These are phyloP conservation scores for Penicillium salamii DNA, from an alignment of 495 filamentous ascomycete genomes.

Conservation along the genomic window DNA sequence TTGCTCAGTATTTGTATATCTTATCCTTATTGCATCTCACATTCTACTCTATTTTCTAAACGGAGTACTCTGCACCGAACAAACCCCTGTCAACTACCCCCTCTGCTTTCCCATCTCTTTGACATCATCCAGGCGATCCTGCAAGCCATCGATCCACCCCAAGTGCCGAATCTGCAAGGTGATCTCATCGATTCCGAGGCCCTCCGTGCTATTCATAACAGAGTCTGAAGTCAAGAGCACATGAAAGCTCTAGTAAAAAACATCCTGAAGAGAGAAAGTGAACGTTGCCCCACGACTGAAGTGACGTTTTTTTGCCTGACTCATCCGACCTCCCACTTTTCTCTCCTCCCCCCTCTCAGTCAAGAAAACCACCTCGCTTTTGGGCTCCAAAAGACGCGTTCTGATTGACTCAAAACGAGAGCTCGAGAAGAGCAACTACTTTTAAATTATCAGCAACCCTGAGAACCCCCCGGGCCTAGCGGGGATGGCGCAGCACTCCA, in stretches of 20 bases:
- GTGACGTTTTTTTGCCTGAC: neutral
- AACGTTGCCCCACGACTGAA: neutral
- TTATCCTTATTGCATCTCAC: neutral
- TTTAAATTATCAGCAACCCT: neutral
- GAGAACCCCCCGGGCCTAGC: too few relatives aligned
- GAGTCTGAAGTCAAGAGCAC: too few relatives aligned
- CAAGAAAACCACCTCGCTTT: neutral
- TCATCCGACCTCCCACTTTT: neutral
- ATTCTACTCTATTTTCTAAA: too few relatives aligned
- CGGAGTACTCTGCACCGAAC: too few relatives aligned
- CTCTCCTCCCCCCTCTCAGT: neutral
- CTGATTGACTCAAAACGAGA: too few relatives aligned
- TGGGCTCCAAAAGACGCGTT: neutral
- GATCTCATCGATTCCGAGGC: neutral
- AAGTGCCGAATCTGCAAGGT: neutral
- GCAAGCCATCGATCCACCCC: neutral
- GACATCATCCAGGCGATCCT: neutral
- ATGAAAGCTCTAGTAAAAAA: too few relatives aligned
- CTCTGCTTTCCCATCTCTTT: neutral
- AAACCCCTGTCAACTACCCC: too few relatives aligned
- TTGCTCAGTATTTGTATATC: too few relatives aligned
- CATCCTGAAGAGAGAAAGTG: too few relatives aligned
- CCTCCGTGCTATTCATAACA: neutral
- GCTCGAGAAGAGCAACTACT: neutral
- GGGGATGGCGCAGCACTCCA: constrained; percentile 40